phyloP scores from a whole-genome alignment of 2,329 filamentous ascomycete species.

The Pseudogymnoascus sp. region DNA sequence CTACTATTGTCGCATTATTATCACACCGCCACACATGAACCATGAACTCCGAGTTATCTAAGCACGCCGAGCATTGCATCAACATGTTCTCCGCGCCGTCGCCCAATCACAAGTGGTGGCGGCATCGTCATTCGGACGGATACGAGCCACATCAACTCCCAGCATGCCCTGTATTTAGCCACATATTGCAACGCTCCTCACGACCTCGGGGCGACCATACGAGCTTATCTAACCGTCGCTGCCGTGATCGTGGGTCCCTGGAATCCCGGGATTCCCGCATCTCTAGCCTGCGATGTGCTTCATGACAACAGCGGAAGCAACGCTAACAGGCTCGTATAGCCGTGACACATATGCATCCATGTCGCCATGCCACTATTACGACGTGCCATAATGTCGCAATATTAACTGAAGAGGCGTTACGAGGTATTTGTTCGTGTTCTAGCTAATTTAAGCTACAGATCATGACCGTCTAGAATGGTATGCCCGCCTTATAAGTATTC shows the following conservation, averaged over 20 bases:
- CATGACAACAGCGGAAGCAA: background rate
- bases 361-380: background rate
- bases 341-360: background rate
- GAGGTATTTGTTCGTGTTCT: background rate
- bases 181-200: background rate
- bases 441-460: background rate
- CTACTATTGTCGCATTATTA: background rate
- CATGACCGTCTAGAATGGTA: background rate
- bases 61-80: background rate
- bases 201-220: background rate
- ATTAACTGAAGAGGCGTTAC: constrained; percentile 4
- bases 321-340: background rate
- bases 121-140: background rate
- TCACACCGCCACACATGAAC: background rate
- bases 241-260: background rate
- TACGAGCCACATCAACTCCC: constrained; percentile 4
- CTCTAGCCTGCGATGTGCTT: background rate
- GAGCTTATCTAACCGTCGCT: background rate
- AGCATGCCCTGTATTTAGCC: background rate
- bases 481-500: background rate
- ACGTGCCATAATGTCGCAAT: background rate
- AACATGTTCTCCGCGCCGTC: background rate
- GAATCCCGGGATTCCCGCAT: background rate
- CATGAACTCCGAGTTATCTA: background rate
- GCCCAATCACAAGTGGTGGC: constrained; percentile 1